Conservation (phyloP, 805 yeast species). For the Torulaspora delbrueckii region DNA sequence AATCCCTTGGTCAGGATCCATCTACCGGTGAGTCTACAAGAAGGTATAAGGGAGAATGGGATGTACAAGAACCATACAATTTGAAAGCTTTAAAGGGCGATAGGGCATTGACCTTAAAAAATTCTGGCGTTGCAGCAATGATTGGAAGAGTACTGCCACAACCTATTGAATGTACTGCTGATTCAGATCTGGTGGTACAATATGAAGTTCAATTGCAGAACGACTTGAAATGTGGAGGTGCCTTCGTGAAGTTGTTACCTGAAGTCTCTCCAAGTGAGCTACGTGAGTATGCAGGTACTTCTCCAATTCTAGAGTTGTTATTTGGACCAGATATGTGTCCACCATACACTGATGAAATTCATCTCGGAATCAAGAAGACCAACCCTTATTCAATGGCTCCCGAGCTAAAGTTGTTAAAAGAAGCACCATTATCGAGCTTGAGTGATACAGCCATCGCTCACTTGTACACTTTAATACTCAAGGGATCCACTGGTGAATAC, state of each 20-base stretch:
- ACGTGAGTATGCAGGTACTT: constrained; percentile 40
- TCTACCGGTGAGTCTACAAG: constrained; percentile 38
- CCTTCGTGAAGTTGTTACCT: constrained; percentile 71
- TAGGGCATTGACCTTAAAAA: constrained; percentile 68
- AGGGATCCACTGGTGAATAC: constrained; percentile 53
- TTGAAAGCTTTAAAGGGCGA: constrained; percentile 45
- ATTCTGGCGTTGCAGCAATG: constrained; percentile 78
- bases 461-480: constrained; percentile 72
- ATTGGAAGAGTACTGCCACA: constrained; percentile 58
- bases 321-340: constrained; percentile 96
- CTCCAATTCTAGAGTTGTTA: constrained; percentile 77
- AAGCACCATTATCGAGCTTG: constrained; percentile 58
- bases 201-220: constrained; percentile 84
- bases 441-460: constrained; percentile 51
- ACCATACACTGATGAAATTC: constrained; percentile 62
- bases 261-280: constrained; percentile 33
- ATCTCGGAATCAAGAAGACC: constrained; percentile 61
- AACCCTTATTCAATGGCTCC: constrained; percentile 49
- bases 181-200: constrained; percentile 71
- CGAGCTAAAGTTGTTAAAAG: constrained; percentile 63
- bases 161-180: constrained; percentile 51
- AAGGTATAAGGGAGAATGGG: constrained; percentile 72
- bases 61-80: constrained; percentile 50
- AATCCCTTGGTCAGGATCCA: constrained; percentile 34
- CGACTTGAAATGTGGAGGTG: constrained; percentile 82